These are phyloP conservation scores for Amborella trichopoda DNA, from an alignment of 164 flowering plant species.

Conservation along the genomic window DNA sequence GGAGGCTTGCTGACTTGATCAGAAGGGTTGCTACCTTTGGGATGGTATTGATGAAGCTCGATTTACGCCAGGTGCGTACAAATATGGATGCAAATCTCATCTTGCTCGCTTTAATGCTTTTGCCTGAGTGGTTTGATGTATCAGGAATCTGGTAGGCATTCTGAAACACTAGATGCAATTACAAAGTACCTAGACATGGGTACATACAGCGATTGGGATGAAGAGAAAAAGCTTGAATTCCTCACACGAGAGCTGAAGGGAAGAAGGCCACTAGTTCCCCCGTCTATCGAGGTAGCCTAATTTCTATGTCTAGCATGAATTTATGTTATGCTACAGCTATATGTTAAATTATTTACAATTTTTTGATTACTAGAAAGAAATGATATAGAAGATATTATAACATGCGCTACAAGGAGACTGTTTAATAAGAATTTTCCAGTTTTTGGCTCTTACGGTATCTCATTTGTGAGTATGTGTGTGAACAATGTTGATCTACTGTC, in stretches of 20 bases:
- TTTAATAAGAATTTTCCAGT: too few relatives aligned
- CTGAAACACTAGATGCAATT: slow-evolving; percentile 85
- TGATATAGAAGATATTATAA: too few relatives aligned
- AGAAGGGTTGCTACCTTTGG: slow-evolving; percentile 90
- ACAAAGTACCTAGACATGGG: slow-evolving; percentile 87
- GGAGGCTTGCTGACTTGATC: slow-evolving; percentile 81
- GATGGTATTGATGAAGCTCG: slow-evolving; percentile 88
- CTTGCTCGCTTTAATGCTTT: neutral
- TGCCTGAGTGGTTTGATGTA: slow-evolving; percentile 3
- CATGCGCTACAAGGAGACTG: too few relatives aligned
- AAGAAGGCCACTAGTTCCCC: slow-evolving; percentile 87
- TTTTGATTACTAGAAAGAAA: too few relatives aligned
- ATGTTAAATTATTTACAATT: too few relatives aligned
- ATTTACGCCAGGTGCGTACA: slow-evolving; percentile 77
- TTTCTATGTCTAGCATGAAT: too few relatives aligned
- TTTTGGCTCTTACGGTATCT: too few relatives aligned
- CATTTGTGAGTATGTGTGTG: too few relatives aligned
- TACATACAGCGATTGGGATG: slow-evolving; percentile 89
- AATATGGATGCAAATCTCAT: neutral
- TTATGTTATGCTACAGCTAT: too few relatives aligned
- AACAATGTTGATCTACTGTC: too few relatives aligned
- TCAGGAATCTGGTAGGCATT: slow-evolving; percentile 91
- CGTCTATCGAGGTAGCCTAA: slow-evolving; percentile 49
- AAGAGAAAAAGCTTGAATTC: slow-evolving; percentile 73
- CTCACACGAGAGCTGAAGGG: slow-evolving; percentile 77